Conservation (phyloP, 1,284 basidiomycete species). For the Ceratobasidium sp. region DNA sequence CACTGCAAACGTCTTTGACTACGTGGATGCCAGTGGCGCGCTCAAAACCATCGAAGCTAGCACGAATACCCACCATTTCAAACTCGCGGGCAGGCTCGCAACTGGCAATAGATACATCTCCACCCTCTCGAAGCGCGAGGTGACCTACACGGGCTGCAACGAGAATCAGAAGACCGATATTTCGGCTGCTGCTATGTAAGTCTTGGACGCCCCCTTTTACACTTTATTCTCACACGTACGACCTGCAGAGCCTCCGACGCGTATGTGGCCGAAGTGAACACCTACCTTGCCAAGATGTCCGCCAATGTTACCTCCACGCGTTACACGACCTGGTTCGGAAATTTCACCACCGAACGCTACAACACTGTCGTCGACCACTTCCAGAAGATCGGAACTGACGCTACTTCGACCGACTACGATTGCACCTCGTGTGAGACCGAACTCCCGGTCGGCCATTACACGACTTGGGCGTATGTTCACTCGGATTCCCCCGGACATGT, state of each 20-base stretch:
- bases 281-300: too few species aligned
- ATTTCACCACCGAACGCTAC: not conserved
- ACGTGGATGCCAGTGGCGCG: constrained; percentile 30
- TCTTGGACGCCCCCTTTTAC: too few species aligned
- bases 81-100: constrained; percentile 44
- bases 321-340: constrained; percentile 5
- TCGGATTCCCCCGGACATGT: constrained; percentile 23
- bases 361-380: not conserved
- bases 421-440: constrained; percentile 13
- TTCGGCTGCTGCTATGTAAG: constrained; percentile 42
- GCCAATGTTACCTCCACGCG: too few species aligned
- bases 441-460: not conserved
- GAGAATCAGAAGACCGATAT: not conserved
- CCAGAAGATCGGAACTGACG: not conserved
- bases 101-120: not conserved
- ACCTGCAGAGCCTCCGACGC: constrained; percentile 13
- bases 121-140: constrained; percentile 19
- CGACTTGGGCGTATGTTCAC: constrained; percentile 41
- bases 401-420: constrained; percentile 19
- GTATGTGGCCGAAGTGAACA: not conserved
- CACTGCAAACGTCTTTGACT: constrained; percentile 38
- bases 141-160: constrained; percentile 35
- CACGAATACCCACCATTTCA: constrained; percentile 27
- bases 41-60: constrained; percentile 39
- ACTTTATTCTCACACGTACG: not conserved